Percentiles rank a stretch among this genome's conserved stretches.
Conservation (phyloP, 1,284 basidiomycete species). For the Marasmius sp. region DNA sequence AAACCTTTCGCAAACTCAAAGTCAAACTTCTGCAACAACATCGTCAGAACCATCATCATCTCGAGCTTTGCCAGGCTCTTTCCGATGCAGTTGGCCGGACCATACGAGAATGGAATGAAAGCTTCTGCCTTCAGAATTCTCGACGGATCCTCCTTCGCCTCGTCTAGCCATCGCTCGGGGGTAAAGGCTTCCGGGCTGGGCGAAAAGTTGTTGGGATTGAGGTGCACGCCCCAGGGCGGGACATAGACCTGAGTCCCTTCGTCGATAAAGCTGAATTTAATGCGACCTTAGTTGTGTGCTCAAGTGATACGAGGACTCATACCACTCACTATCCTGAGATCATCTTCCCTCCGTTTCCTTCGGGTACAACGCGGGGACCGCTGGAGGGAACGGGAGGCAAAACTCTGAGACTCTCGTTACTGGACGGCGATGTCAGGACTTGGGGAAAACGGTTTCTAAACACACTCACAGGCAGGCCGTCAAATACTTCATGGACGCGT, state of each 20-base stretch:
- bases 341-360: background rate
- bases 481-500: background rate
- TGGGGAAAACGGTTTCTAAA: no score
- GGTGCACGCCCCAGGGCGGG: background rate
- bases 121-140: constrained; percentile 8
- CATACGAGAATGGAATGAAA: constrained; percentile 32
- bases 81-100: constrained; percentile 29
- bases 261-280: background rate
- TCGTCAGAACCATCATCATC: constrained; percentile 22
- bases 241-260: background rate
- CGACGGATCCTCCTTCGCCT: background rate
- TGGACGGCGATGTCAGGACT: background rate
- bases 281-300: background rate
- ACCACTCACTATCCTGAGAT: background rate
- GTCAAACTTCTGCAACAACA: constrained; percentile 23
- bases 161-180: background rate
- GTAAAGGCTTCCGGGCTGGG: background rate
- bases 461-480: background rate
- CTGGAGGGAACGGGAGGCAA: background rate
- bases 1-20: constrained; percentile 19
- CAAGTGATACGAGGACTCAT: background rate
- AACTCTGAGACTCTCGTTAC: background rate
- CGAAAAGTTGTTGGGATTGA: background rate
- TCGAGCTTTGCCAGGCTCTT: constrained; percentile 27
- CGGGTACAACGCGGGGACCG: background rate